Evolutionary conservation across 2,329 filamentous ascomycete species (phyloP), one percentile per base, ranked within the genome.

Genomic region (Fusarium mexicanum): DNA sequence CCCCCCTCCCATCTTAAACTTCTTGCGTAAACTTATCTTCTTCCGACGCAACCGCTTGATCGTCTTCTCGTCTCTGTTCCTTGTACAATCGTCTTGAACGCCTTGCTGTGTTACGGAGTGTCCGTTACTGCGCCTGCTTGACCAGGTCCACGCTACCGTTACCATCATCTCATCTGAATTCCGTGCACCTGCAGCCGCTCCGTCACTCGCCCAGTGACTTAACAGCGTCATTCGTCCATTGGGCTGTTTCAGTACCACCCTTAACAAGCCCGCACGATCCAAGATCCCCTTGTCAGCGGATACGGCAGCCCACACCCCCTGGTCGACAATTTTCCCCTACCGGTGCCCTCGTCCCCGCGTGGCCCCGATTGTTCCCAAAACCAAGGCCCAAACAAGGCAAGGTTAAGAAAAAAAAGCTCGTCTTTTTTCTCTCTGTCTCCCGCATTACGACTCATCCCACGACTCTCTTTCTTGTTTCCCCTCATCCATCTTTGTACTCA

Each of bases 321-420:
- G 67, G 77, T 76, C 74, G 69, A 79, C 75, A 79, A 76, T 76
- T 79, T 77, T 79, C 77, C 77, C 78, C 74, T 80, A 78, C 78
- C 79, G 77, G 73, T 78, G 77, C 79, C 78, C 77, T 81, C 74
- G 79, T 79, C 77, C 77, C 77, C 77, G 76, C 77, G 75, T 67
- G 72, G 54, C 75, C 74, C 77, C 77, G 77, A 79, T 78, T 79
- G 77, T 79, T 78, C 77, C 72, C 77, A 79, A 75, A 71, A 69
- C 76, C 76, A 79, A 78, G 76, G 75, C 78, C 78, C 67, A 80
- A 79, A 79, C 74, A 77, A 75, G 75, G 76, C 76, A 79, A 80
- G 79, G 77, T 76, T 76, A 75, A 79, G 69, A 75, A 79, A 80
- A 83, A 81, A 80, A 78, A 74, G 79, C 81, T 78, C 79, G 80